Conservation (phyloP, 306 rosid genomes). For the Cucurbita ficifolia region DNA sequence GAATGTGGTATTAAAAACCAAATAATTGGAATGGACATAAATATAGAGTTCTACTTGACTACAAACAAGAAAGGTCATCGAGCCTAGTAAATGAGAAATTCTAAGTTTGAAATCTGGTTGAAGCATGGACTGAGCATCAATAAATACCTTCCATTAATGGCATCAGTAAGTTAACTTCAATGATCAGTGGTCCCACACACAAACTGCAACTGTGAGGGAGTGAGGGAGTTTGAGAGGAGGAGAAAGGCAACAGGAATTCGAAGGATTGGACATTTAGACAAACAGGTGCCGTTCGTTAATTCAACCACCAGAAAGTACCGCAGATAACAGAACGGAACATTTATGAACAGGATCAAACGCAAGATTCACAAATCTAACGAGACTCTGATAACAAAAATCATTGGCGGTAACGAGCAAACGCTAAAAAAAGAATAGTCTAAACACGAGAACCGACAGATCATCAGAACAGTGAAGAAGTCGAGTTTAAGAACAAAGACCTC, state of each 20-base stretch:
- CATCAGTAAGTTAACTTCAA: not conserved
- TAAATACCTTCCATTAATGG: not conserved
- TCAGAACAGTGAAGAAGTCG: not conserved
- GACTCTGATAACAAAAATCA: not conserved
- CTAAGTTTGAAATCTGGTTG: not conserved
- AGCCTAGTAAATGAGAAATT: not conserved
- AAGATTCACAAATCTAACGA: not conserved
- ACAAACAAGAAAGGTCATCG: not conserved
- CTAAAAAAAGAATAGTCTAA: not conserved
- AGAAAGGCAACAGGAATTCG: not conserved
- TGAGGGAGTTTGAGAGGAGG: not conserved
- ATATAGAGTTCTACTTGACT: not conserved
- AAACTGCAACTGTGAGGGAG: not conserved
- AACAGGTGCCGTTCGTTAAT: not conserved
- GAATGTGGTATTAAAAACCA: not conserved
- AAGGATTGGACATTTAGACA: not conserved
- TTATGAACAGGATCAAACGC: not conserved
- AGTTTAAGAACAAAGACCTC: constrained; percentile 32
- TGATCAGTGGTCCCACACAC: not conserved
- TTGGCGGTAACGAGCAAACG: not conserved
- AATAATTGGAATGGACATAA: not conserved
- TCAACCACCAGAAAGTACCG: not conserved
- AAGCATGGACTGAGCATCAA: not conserved
- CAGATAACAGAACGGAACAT: not conserved
- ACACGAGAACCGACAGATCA: not conserved